A percentile compares a stretch with the other conserved stretches of the same genome.
Evolutionary conservation across 306 rosid genomes (phyloP).

Genomic region (Parietaria judaica): DNA sequence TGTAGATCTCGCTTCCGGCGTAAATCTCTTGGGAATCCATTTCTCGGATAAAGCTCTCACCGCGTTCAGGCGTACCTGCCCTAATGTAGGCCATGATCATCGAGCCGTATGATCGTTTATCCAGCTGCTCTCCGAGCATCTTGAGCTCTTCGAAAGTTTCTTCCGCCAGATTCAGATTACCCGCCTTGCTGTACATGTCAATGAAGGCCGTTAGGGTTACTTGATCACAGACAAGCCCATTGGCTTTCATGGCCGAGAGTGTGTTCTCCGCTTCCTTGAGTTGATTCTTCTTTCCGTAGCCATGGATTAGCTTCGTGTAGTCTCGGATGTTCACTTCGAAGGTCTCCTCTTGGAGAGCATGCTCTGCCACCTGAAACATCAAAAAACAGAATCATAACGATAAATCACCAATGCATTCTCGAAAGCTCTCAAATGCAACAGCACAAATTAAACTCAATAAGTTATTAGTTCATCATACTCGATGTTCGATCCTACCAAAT

Average conservation of each 20-base stretch:
- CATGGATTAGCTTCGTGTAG: conserved; percentile 72
- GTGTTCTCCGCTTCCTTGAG: conserved; percentile 57
- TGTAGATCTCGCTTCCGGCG: conserved; percentile 79
- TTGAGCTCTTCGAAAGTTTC: conserved; percentile 75
- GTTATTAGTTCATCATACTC: too few relatives aligned
- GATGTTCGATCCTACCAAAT: too few relatives aligned
- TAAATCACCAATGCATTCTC: neutral
- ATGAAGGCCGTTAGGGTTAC: conserved; percentile 69
- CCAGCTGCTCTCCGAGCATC: conserved; percentile 59
- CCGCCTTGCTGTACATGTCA: conserved; percentile 79
- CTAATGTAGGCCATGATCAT: conserved; percentile 85
- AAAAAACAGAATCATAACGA: neutral
- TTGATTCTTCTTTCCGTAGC: conserved; percentile 51
- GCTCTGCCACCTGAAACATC: conserved; percentile 64
- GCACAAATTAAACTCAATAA: too few relatives aligned
- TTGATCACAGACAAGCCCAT: conserved; percentile 66
- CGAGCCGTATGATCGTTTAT: conserved; percentile 73
- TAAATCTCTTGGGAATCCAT: conserved; percentile 63
- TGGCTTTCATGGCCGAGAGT: conserved; percentile 50
- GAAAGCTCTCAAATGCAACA: neutral
- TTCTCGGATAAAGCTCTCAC: conserved; percentile 58
- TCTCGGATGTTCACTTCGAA: conserved; percentile 66
- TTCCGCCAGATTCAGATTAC: conserved; percentile 47
- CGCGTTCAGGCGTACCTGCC: conserved; percentile 63
- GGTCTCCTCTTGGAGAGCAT: conserved; percentile 60